Conservation (phyloP, 1,284 basidiomycete genomes). For the Puccinia triticina region DNA sequence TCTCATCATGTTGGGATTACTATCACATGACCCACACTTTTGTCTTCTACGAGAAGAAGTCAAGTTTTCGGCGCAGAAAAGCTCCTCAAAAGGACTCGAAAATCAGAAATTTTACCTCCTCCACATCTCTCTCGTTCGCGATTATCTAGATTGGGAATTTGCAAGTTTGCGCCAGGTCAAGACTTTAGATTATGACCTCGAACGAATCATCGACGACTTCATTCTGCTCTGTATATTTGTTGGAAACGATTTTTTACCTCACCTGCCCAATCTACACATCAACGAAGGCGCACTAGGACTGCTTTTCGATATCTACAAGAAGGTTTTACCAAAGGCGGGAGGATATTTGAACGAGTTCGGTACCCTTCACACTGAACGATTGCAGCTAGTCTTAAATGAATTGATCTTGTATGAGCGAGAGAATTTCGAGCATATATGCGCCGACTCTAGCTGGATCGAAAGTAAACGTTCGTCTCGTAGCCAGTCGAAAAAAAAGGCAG, state of each 20-base stretch:
- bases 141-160: constrained; percentile 61
- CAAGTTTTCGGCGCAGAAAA: constrained; percentile 22
- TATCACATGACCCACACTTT: constrained; percentile 99
- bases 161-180: constrained; percentile 52
- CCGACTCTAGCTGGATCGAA: constrained; percentile 85
- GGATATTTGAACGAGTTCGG: constrained; percentile 94
- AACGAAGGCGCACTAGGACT: constrained; percentile 60
- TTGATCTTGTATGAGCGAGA: constrained; percentile 82
- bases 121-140: constrained; percentile 59
- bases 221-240: constrained; percentile 60
- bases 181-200: constrained; percentile 58
- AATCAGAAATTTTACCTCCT: constrained; percentile 57
- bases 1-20: constrained; percentile 93
- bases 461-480: constrained; percentile 74
- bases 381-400: constrained; percentile 85
- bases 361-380: constrained; percentile 74
- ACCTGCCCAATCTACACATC: constrained; percentile 60
- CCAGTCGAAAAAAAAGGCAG: constrained; percentile 57
- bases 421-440: constrained; percentile 85
- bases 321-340: constrained; percentile 62
- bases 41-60: constrained; percentile 97
- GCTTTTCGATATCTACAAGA: constrained; percentile 60
- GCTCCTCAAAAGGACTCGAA: constrained; percentile 8
- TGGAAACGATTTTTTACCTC: constrained; percentile 59
- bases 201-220: constrained; percentile 60